These are phyloP conservation scores for Arachnomyces sp. DNA, from an alignment of 2,329 filamentous ascomycete genomes.

Conservation along the genomic window DNA sequence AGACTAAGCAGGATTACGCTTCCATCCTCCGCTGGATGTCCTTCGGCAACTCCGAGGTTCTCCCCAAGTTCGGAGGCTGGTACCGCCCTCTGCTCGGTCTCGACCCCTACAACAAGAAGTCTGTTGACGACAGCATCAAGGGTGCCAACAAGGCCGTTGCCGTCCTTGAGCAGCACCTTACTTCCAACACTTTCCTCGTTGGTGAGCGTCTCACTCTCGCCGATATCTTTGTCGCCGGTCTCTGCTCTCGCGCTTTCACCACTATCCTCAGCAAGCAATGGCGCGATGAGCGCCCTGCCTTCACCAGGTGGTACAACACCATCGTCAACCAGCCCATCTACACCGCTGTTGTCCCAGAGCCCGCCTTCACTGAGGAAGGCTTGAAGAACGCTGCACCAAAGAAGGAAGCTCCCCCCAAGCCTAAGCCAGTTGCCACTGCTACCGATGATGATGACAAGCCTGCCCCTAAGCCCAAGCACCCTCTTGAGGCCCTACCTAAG, in stretches of 20 bases:
- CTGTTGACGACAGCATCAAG: conserved; percentile 71
- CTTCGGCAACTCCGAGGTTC: conserved; percentile 83
- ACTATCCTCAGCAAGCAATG: conserved; percentile 89
- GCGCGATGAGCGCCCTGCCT: conserved; percentile 73
- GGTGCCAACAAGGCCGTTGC: conserved; percentile 57
- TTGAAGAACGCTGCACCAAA: conserved; percentile 67
- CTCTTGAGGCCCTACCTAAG: conserved; percentile 73
- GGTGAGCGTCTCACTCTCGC: conserved; percentile 96
- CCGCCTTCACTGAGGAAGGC: conserved; percentile 73
- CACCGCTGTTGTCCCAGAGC: conserved; percentile 66
- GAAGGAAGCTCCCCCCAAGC: conserved; percentile 49
- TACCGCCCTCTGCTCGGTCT: conserved; percentile 77
- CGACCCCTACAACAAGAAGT: conserved; percentile 95
- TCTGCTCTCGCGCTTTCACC: conserved; percentile 82
- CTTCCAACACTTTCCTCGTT: conserved; percentile 91
- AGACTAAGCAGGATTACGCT: conserved; percentile 99
- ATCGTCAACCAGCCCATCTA: conserved; percentile 89
- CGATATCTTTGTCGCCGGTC: conserved; percentile 73
- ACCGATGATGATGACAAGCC: conserved; percentile 56
- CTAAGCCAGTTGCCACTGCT: conserved; percentile 44
- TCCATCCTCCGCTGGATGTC: conserved; percentile 98
- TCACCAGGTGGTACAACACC: conserved; percentile 90
- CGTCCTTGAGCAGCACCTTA: conserved; percentile 78
- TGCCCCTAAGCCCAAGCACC: conserved; percentile 90
- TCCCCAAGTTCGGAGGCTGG: conserved; percentile 66